phyloP scores from a whole-genome alignment of 2,329 filamentous ascomycete genomes.

The Lizonia empirigonia region DNA sequence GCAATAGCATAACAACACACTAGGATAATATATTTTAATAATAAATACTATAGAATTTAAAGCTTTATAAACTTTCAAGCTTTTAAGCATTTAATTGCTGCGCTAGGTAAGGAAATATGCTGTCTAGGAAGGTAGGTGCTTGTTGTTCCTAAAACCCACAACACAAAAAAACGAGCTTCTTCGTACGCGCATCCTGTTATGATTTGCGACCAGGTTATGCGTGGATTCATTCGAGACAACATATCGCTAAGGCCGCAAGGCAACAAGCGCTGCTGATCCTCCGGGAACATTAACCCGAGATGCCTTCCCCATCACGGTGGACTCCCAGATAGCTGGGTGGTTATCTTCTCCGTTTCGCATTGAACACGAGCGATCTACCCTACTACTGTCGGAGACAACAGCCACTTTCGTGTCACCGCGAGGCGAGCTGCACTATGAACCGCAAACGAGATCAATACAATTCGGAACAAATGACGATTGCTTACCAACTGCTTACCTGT shows the following conservation, averaged over 20 bases:
- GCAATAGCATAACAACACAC: too few relatives aligned
- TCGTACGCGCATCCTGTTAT: slow-evolving; percentile 31
- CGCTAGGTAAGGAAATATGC: too few relatives aligned
- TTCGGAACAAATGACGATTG: neutral
- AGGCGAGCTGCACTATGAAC: slow-evolving; percentile 1
- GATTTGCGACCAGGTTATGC: slow-evolving; percentile 39
- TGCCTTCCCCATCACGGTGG: slow-evolving; percentile 13
- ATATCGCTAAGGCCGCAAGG: slow-evolving; percentile 2
- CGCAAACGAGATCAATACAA: neutral
- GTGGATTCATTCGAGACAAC: slow-evolving; percentile 20
- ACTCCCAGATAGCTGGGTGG: neutral
- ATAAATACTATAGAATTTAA: too few relatives aligned
- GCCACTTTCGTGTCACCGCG: slow-evolving; percentile 3
- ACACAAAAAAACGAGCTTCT: too few relatives aligned
- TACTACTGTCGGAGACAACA: slow-evolving; percentile 1
- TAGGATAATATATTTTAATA: too few relatives aligned
- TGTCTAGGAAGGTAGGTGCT: too few relatives aligned
- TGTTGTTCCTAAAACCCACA: too few relatives aligned
- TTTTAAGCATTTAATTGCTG: too few relatives aligned
- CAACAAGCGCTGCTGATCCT: slow-evolving; percentile 25
- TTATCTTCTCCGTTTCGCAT: slow-evolving; percentile 2
- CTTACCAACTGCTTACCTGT: neutral
- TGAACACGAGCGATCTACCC: slow-evolving; percentile 10
- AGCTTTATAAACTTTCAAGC: too few relatives aligned
- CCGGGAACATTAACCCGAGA: slow-evolving; percentile 9